Base-by-base conservation (phyloP, 495 filamentous ascomycete genomes). In the Daldinia childiae region DNA sequence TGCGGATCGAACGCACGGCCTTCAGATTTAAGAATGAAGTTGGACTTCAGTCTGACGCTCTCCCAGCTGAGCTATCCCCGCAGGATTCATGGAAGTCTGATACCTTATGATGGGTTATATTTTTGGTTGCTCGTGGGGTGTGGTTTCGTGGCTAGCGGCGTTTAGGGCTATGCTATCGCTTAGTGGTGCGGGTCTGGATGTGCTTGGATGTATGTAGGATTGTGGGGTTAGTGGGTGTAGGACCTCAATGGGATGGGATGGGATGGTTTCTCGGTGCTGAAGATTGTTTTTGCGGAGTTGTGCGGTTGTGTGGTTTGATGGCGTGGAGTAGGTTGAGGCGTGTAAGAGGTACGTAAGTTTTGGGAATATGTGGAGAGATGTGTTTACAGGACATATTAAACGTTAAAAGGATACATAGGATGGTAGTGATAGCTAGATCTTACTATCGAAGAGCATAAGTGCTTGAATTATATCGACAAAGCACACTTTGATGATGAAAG, bases 1-100 rank as follows among this genome's bases (percentile, higher is more conserved):
- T 77, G 72, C 69, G 76, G 77, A 79, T 79, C 72, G 77, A 79
- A 79, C 77, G 71, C 74, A 78, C 64, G 64, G 21, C 64, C 41
- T 67, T 67, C 54, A 67, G 64, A 67, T 78, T 3, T 63, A 11
- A 24, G 43, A 51, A 69, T 73, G 74, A 79, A 77, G 76, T 79
- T 64, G 56, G 8, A 71, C 78, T 79, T 79, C 78, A 79, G 78
- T 79, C 78, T 79, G 76, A 77, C 78, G 72, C 72, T 78, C 78
- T 79, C 78, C 76, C 76, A 79, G 70, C 72, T 79, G 78, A 79
- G 74, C 74, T 79, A 78, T 74, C 73, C 70, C 71, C 67, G 66
- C 75, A n/a, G 59, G 34, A 1, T 71, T 57, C 26, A 17, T 39
- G 27, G 15, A 45, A 43, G 6, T 19, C 17, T 26, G 3, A 17